Conservation (phyloP, 2,329 filamentous ascomycete genomes). For the Penicillium oxalicum region DNA sequence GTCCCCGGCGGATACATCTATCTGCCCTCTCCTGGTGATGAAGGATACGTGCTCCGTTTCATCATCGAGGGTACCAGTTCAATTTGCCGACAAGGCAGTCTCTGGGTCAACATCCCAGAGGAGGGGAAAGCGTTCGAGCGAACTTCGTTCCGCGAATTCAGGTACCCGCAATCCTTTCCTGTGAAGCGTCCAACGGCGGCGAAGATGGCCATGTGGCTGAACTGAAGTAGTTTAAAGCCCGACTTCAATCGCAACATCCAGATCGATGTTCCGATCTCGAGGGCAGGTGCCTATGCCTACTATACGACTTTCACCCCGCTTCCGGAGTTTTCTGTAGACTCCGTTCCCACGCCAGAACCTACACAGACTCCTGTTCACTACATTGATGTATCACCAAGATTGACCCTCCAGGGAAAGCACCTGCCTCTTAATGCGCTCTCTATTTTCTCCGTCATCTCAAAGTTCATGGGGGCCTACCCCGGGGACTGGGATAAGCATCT, state of each 20-base stretch:
- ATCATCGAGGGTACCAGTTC: constrained; percentile 91
- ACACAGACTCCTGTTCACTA: constrained; percentile 76
- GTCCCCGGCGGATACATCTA: constrained; percentile 89
- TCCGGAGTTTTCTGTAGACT: constrained; percentile 63
- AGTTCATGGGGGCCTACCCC: constrained; percentile 94
- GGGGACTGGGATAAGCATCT: constrained; percentile 86
- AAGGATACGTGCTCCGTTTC: constrained; percentile 72
- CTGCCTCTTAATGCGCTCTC: constrained; percentile 83
- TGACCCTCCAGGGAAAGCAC: constrained; percentile 66
- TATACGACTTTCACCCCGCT: constrained; percentile 89
- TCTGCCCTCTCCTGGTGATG: constrained; percentile 70
- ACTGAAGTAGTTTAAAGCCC: constrained; percentile 59
- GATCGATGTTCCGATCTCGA: constrained; percentile 78
- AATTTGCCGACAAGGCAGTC: constrained; percentile 85
- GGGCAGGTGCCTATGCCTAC: constrained; percentile 84
- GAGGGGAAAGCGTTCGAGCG: constrained; percentile 70
- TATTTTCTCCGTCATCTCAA: constrained; percentile 90
- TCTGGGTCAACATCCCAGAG: constrained; percentile 93
- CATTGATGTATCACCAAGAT: constrained; percentile 81
- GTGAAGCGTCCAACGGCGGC: background rate
- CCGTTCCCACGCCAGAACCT: constrained; percentile 47
- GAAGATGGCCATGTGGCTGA: constrained; percentile 13
- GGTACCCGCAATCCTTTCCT: constrained; percentile 51
- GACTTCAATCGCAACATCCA: constrained; percentile 90
- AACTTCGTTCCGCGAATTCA: constrained; percentile 77